These are phyloP conservation scores for Tetracentron sinense DNA, from an alignment of 164 flowering plant species.

Conservation along the genomic window DNA sequence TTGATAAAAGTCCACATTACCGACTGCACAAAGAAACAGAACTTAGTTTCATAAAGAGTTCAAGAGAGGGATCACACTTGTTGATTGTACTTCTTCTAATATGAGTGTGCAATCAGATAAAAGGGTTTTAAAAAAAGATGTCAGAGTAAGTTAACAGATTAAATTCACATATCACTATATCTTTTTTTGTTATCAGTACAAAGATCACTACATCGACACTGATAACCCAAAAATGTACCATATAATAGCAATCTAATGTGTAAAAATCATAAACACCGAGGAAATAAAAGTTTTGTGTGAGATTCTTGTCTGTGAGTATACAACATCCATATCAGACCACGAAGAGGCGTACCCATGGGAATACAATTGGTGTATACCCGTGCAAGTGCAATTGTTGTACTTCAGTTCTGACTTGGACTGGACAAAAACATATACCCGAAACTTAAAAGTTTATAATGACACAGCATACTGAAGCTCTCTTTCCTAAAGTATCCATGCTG, in stretches of 20 bases:
- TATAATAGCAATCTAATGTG: background rate
- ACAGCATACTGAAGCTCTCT: too few relatives aligned
- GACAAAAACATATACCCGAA: too few relatives aligned
- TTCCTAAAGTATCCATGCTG: too few relatives aligned
- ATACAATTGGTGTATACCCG: background rate
- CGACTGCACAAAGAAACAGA: constrained; percentile 48
- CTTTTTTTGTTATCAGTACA: too few relatives aligned
- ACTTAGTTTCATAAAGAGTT: background rate
- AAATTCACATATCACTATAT: too few relatives aligned
- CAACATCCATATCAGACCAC: background rate
- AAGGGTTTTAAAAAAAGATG: too few relatives aligned
- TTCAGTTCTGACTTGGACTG: background rate
- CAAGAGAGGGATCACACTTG: too few relatives aligned
- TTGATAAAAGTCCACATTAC: constrained; percentile 57
- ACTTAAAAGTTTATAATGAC: background rate
- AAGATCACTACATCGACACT: background rate
- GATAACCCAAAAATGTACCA: background rate
- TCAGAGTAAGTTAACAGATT: too few relatives aligned
- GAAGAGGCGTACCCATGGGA: background rate
- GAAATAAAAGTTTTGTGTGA: background rate
- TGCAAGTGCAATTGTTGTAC: background rate
- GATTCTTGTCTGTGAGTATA: background rate
- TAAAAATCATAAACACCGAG: background rate
- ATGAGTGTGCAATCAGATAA: background rate
- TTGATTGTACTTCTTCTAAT: too few relatives aligned